A percentile compares a stretch with the other conserved stretches of the same genome.
Evolutionary conservation across 1,284 basidiomycete genomes (phyloP).

Genomic region (Ganoderma multipileum): DNA sequence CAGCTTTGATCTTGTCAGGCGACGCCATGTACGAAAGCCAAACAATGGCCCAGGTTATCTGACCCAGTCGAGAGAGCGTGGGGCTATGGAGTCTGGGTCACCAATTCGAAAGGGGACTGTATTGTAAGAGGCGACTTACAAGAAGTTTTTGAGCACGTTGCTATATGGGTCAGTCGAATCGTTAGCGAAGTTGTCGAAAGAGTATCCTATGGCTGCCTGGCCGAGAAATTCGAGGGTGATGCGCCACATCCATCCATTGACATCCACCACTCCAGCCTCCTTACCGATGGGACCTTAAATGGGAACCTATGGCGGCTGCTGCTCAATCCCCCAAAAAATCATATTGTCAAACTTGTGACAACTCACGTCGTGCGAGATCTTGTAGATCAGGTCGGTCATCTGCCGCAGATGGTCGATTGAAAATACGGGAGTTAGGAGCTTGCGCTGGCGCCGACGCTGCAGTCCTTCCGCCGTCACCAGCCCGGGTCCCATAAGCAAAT

Average conservation of each 20-base stretch:
- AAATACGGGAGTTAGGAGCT: slow-evolving; percentile 29
- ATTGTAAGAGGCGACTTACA: slow-evolving; percentile 23
- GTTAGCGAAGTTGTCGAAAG: slow-evolving; percentile 43
- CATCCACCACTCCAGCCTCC: slow-evolving; percentile 36
- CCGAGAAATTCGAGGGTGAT: slow-evolving; percentile 48
- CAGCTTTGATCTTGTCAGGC: no score
- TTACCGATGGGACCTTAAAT: slow-evolving; percentile 31
- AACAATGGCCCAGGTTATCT: slow-evolving; percentile 14
- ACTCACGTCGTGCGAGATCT: slow-evolving; percentile 21
- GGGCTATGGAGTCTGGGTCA: slow-evolving; percentile 16
- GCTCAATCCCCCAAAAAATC: no score
- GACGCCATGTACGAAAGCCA: slow-evolving; percentile 17
- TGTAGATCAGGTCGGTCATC: slow-evolving; percentile 25
- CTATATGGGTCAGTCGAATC: slow-evolving; percentile 39
- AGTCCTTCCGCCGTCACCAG: slow-evolving; percentile 22
- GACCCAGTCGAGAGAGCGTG: slow-evolving; percentile 2
- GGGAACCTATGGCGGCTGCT: slow-evolving; percentile 29
- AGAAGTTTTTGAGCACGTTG: slow-evolving; percentile 33
- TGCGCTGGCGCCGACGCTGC: slow-evolving; percentile 28
- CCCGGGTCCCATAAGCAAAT: slow-evolving; percentile 29
- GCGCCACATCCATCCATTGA: slow-evolving; percentile 45
- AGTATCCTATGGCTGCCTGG: slow-evolving; percentile 47
- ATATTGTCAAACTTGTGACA: no score
- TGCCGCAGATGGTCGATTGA: slow-evolving; percentile 25
- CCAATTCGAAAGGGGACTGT: not conserved